Evolutionary conservation across 805 yeast species (phyloP), one percentile per base, ranked within the genome.

Genomic region (Kodamaea sagamina): DNA sequence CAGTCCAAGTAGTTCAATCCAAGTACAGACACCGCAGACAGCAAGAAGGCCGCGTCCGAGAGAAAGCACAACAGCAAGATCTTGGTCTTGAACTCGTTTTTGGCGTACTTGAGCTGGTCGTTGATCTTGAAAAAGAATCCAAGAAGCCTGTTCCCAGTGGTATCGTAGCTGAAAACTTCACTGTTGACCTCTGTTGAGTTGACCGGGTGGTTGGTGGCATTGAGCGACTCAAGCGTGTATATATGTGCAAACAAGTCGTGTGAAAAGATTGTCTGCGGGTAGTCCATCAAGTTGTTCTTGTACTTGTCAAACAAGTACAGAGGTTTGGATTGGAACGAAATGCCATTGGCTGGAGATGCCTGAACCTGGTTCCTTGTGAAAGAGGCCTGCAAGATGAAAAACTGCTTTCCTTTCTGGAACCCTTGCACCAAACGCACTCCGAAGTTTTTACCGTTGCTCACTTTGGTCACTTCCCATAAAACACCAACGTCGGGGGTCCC

Each of bases 31-130:
- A 54, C 19, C 15, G 65, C 47, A 1, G 63, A 48, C 24, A 62
- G 59, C 34, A 68, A 50, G 48, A 53, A 68, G 21, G 66, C 43
- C 17, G 64, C 50, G 46, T 68, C 74, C 8, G 63, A 54, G 1
- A 55, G 48, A 31, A 53, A 63, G 3, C 59, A 57, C 15, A 64
- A 47, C 27, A 36, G 45, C 27, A 52, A 41, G 42, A 55, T 46
- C 22, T 48, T 52, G n/a, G 61, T 46, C 41, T 48, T 50, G 18
- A 35, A 41, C 26, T 45, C 45, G 43, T 61, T 53, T 22, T 51
- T 47, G 11, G 70, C 65, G 22, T 47, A 43, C 4, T 44, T 40
- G 19, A 54, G 39, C 39, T 58, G 52, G 42, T 68, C 74, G 22
- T 50, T 49, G 11, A 63, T 49, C 42, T 57, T 57, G 47, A 55